These are phyloP conservation scores for Amanita polypyramis DNA, from an alignment of 768 basidiomycete genomes.

Conservation along the genomic window DNA sequence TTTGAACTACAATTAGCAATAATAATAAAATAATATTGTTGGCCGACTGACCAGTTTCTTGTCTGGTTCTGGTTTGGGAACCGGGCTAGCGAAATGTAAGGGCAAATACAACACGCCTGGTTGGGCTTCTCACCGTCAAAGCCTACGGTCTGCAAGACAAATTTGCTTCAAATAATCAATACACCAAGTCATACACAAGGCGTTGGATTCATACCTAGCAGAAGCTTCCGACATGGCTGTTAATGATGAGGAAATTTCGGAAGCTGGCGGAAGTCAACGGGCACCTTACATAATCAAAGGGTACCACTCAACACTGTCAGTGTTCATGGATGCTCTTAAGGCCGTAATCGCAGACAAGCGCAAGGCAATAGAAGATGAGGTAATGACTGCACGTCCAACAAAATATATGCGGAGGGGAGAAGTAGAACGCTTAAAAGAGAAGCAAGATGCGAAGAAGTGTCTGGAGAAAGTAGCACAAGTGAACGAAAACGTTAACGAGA, in stretches of 20 bases:
- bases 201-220: slow-evolving; percentile 33
- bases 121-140: slow-evolving; percentile 62
- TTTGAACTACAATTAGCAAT: neutral
- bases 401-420: slow-evolving; percentile 93
- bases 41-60: slow-evolving; percentile 70
- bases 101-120: neutral
- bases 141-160: slow-evolving; percentile 85
- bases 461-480: slow-evolving; percentile 21
- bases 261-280: slow-evolving; percentile 24
- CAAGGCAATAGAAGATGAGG: slow-evolving; percentile 52
- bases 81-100: slow-evolving; percentile 42
- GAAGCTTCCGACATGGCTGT: slow-evolving; percentile 53
- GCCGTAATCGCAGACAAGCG: slow-evolving; percentile 85
- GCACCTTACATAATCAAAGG: slow-evolving; percentile 13
- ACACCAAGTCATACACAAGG: neutral
- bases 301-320: neutral
- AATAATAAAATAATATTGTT: neutral
- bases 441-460: slow-evolving; percentile 28
- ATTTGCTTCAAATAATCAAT: slow-evolving; percentile 46
- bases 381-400: slow-evolving; percentile 33
- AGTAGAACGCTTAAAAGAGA: slow-evolving; percentile 61
- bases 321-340: slow-evolving; percentile 78
- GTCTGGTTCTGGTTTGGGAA: slow-evolving; percentile 94
- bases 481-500: slow-evolving; percentile 9
- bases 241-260: slow-evolving; percentile 18